A percentile compares a stretch with the other conserved stretches of the same genome.
phyloP scores from a whole-genome alignment of 2,329 filamentous ascomycete species.

The Arthrobotrys musiformis region DNA sequence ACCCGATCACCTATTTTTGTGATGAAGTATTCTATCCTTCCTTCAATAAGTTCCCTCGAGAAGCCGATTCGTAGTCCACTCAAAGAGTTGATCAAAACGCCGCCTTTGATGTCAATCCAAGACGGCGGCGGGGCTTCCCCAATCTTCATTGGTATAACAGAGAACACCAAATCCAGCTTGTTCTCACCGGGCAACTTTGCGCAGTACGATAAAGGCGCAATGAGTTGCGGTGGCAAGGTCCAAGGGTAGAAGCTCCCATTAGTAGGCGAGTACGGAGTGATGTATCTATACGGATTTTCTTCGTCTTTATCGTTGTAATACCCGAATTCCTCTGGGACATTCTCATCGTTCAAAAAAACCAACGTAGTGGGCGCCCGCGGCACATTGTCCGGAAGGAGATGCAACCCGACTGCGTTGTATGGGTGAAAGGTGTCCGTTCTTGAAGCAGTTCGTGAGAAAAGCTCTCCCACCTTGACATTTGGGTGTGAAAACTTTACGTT shows the following conservation, averaged over 20 bases:
- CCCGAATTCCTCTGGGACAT: constrained; percentile 60
- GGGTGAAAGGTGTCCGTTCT: constrained; percentile 87
- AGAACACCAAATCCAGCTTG: constrained; percentile 77
- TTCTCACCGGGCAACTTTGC: constrained; percentile 75
- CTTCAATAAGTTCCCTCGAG: constrained; percentile 34
- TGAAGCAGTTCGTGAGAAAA: constrained; percentile 77
- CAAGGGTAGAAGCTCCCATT: constrained; percentile 92
- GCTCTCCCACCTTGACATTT: constrained; percentile 40
- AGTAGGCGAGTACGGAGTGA: constrained; percentile 70
- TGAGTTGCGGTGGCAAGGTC: constrained; percentile 81
- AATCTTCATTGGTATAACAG: constrained; percentile 58
- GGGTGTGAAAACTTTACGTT: constrained; percentile 8
- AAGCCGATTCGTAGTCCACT: constrained; percentile 48
- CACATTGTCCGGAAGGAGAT: constrained; percentile 73
- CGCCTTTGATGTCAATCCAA: constrained; percentile 43
- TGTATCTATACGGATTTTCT: constrained; percentile 68
- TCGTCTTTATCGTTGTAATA: constrained; percentile 67
- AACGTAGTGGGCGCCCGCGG: constrained; percentile 62
- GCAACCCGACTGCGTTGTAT: constrained; percentile 82
- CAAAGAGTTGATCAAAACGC: constrained; percentile 45
- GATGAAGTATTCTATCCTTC: constrained; percentile 41
- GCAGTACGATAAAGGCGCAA: constrained; percentile 82
- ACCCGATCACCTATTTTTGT: constrained; percentile 43
- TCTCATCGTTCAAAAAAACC: constrained; percentile 62
- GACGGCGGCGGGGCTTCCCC: constrained; percentile 38